phyloP scores from a whole-genome alignment of 306 rosid genomes.

The Hippophae tibetana region DNA sequence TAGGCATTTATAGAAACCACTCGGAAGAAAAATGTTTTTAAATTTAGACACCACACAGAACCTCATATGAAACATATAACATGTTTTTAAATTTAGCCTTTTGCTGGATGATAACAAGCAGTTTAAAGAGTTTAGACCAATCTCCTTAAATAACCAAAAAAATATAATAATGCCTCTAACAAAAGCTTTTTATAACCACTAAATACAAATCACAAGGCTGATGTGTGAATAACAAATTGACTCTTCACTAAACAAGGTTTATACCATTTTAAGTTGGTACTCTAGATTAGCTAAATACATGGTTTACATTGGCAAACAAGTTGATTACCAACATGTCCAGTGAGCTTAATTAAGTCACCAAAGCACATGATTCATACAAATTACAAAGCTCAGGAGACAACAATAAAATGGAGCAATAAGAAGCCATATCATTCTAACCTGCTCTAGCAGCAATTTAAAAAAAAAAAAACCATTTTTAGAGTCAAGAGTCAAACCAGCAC shows the following conservation, averaged over 20 bases:
- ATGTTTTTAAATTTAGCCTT: no score
- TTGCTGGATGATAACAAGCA: no score
- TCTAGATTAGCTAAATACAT: no score
- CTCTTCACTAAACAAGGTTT: no score
- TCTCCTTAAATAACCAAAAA: no score
- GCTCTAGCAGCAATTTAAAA: conserved; percentile 3
- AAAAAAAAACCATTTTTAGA: background rate
- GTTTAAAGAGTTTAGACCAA: no score
- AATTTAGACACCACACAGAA: conserved; percentile 3
- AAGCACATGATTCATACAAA: background rate
- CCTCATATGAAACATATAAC: no score
- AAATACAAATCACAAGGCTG: no score
- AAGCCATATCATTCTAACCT: background rate
- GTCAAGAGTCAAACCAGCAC: conserved; percentile 21
- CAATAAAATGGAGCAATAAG: conserved; percentile 1
- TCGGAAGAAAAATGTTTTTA: conserved; percentile 1
- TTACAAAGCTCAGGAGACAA: background rate
- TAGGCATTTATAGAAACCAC: conserved; percentile 10
- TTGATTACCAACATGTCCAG: background rate
- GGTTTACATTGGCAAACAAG: background rate
- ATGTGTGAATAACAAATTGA: no score
- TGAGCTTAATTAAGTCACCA: background rate
- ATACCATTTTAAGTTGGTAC: no score
- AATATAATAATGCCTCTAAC: no score
- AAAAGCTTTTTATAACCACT: no score